Conservation (phyloP, 257 asterid genomes). For the Forsythia suspensa region DNA sequence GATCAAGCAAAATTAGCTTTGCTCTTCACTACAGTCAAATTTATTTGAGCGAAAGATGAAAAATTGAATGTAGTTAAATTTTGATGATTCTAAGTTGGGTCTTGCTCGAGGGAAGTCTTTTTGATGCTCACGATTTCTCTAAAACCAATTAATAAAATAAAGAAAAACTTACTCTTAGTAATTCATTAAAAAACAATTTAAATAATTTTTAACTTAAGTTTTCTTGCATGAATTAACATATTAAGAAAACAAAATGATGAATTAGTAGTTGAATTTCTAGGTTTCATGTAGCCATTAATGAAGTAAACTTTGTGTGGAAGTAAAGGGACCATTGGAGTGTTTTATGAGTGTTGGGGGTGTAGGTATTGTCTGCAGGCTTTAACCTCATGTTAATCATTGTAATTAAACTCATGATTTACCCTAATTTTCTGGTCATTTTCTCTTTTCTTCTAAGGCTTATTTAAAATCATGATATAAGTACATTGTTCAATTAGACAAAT, state of each 20-base stretch:
- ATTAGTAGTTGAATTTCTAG: neutral
- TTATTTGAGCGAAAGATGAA: too few relatives aligned
- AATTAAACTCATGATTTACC: conserved; percentile 3
- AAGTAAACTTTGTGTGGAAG: conserved; percentile 22
- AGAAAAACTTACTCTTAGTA: too few relatives aligned
- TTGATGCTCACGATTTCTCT: too few relatives aligned
- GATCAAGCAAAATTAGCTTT: neutral
- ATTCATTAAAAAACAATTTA: too few relatives aligned
- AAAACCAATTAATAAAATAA: too few relatives aligned
- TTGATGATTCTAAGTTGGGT: too few relatives aligned
- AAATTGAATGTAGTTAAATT: too few relatives aligned
- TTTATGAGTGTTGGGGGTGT: conserved; percentile 2
- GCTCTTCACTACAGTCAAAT: neutral
- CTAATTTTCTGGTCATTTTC: neutral
- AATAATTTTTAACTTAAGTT: too few relatives aligned
- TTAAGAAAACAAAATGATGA: neutral
- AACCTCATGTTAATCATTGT: conserved; percentile 6
- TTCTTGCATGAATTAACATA: neutral
- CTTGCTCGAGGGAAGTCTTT: too few relatives aligned
- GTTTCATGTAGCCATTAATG: neutral
- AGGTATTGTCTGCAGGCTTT: conserved; percentile 4
- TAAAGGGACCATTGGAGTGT: conserved; percentile 15
- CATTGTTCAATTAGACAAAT: neutral
- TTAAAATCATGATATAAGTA: neutral
- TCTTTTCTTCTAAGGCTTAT: neutral